These are phyloP conservation scores for Isatis tinctoria DNA, from an alignment of 345 rosid species.

Conservation along the genomic window DNA sequence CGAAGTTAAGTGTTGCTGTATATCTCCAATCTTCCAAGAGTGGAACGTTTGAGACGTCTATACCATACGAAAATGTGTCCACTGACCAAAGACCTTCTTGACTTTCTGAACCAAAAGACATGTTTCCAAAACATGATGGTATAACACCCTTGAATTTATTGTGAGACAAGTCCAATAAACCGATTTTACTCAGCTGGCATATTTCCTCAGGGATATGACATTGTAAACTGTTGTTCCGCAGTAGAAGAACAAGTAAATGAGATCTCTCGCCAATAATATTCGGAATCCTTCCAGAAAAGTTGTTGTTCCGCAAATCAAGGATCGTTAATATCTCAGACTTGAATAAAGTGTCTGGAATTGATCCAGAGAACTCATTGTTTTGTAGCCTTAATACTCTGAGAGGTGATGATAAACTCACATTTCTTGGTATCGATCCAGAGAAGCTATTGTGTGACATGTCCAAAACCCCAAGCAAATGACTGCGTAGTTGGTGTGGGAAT, in stretches of 20 bases:
- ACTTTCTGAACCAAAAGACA: neutral
- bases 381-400: neutral
- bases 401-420: neutral
- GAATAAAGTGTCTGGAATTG: neutral
- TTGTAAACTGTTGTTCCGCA: neutral
- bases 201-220: neutral
- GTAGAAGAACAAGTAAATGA: neutral
- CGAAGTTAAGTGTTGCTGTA: neutral
- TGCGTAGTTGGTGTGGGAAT: neutral
- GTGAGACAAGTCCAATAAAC: neutral
- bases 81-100: too few species aligned
- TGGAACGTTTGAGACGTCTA: too few species aligned
- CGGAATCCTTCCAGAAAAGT: neutral
- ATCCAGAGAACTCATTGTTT: neutral
- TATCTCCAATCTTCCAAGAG: neutral
- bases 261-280: neutral
- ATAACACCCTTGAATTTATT: neutral
- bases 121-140: neutral
- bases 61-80: too few species aligned
- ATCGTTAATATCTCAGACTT: neutral
- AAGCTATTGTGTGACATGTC: neutral
- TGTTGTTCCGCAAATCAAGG: neutral
- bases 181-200: neutral
- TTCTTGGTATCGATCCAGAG: neutral
- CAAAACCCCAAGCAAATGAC: neutral